A percentile compares a stretch with the other conserved stretches of the same genome.
These are phyloP conservation scores for Arctium minus DNA, from an alignment of 129 eudicot species.

Conservation along the genomic window DNA sequence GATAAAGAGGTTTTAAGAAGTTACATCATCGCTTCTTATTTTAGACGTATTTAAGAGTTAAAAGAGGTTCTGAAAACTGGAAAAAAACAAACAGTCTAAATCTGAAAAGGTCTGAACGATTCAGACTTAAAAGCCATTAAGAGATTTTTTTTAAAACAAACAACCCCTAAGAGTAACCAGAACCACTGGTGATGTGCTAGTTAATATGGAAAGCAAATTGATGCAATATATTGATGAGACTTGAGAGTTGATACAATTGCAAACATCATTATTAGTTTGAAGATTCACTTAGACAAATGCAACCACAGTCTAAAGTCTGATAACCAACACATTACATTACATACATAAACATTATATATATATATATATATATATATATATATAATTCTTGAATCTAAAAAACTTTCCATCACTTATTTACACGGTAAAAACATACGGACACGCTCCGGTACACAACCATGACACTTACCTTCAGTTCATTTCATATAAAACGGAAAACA, in stretches of 20 bases:
- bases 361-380: not conserved
- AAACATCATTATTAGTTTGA: not conserved
- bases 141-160: too few species aligned
- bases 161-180: too few species aligned
- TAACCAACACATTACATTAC: not conserved
- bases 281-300: not conserved
- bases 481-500: slow-evolving; percentile 5
- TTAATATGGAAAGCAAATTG: not conserved
- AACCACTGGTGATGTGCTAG: too few species aligned
- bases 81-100: too few species aligned
- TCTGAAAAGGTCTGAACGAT: too few species aligned
- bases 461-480: not conserved
- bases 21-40: too few species aligned
- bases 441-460: not conserved
- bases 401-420: slow-evolving; percentile 21
- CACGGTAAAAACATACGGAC: slow-evolving; percentile 11
- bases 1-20: too few species aligned
- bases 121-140: too few species aligned
- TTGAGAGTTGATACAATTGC: too few species aligned
- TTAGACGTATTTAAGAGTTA: too few species aligned
- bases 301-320: not conserved
- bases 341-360: not conserved
- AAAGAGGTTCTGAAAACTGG: too few species aligned
- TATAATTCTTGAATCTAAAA: not conserved
- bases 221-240: too few species aligned